These are phyloP conservation scores for Neocucurbitaria cava DNA, from an alignment of 2,329 filamentous ascomycete genomes.

Conservation along the genomic window DNA sequence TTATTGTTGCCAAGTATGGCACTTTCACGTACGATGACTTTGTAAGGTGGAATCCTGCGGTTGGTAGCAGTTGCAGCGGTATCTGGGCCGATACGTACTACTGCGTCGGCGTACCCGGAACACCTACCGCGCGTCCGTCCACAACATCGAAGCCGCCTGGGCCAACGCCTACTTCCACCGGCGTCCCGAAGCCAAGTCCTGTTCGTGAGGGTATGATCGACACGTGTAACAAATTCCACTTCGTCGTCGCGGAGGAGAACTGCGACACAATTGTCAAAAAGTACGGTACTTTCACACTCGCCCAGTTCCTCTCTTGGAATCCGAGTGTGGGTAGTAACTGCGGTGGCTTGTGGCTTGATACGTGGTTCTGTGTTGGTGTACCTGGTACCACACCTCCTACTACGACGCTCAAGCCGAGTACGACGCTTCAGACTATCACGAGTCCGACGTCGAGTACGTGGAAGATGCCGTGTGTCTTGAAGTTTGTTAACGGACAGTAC, in stretches of 20 bases:
- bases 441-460: neutral
- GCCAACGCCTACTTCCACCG: neutral
- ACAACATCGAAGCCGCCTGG: neutral
- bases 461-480: neutral
- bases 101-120: neutral
- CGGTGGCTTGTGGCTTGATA: conserved; percentile 1
- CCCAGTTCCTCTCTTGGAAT: conserved; percentile 21
- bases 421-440: neutral
- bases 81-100: neutral
- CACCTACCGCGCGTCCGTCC: neutral
- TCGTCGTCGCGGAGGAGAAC: neutral
- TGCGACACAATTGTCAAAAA: conserved; percentile 9
- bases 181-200: conserved; percentile 3
- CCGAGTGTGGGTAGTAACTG: conserved; percentile 7
- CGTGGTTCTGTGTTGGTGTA: conserved; percentile 8
- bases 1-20: conserved; percentile 10
- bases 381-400: neutral
- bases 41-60: conserved; percentile 17
- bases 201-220: conserved; percentile 8
- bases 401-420: neutral
- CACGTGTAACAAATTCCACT: conserved; percentile 13
- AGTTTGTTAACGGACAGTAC: conserved; percentile 1
- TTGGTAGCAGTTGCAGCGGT: conserved; percentile 8
- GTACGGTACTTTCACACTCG: conserved; percentile 14
- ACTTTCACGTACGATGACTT: conserved; percentile 18